Conservation (phyloP, 148 eudicot genomes). For the Chenopodium formosanum region DNA sequence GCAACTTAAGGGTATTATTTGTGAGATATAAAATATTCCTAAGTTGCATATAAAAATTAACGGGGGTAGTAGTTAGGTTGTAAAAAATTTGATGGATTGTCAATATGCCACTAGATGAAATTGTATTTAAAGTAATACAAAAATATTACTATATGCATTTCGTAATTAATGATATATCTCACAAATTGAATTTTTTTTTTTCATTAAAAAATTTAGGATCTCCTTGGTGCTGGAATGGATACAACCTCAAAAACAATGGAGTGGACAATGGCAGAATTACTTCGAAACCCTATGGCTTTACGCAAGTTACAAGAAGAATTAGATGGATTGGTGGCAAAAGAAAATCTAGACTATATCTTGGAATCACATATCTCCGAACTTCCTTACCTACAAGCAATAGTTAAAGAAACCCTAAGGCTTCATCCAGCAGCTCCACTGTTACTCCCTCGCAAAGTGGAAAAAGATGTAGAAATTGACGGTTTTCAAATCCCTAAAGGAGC, state of each 20-base stretch:
- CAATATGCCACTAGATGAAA: too few species aligned
- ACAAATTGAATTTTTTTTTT: too few species aligned
- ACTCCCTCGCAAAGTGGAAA: slow-evolving; percentile 54
- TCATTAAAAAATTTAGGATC: slow-evolving; percentile 8
- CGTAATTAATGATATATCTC: too few species aligned
- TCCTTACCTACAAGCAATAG: slow-evolving; percentile 60
- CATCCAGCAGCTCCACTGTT: slow-evolving; percentile 60
- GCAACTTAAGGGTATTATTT: too few species aligned
- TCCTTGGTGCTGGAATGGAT: slow-evolving; percentile 28
- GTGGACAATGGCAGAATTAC: slow-evolving; percentile 23
- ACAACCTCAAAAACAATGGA: slow-evolving; percentile 24
- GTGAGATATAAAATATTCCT: too few species aligned
- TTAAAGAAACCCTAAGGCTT: slow-evolving; percentile 52
- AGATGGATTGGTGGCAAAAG: slow-evolving; percentile 6
- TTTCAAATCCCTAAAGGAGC: slow-evolving; percentile 45
- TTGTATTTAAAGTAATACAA: too few species aligned
- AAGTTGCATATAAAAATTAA: too few species aligned
- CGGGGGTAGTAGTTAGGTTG: too few species aligned
- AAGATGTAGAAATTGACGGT: slow-evolving; percentile 37
- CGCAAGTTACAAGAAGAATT: slow-evolving; percentile 15
- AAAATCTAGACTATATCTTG: neutral
- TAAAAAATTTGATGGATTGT: too few species aligned
- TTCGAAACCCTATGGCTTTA: neutral
- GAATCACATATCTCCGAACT: slow-evolving; percentile 30
- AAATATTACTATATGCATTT: too few species aligned